Evolutionary conservation across 768 basidiomycete genomes (phyloP).

Genomic region (Boletus subparvulus): DNA sequence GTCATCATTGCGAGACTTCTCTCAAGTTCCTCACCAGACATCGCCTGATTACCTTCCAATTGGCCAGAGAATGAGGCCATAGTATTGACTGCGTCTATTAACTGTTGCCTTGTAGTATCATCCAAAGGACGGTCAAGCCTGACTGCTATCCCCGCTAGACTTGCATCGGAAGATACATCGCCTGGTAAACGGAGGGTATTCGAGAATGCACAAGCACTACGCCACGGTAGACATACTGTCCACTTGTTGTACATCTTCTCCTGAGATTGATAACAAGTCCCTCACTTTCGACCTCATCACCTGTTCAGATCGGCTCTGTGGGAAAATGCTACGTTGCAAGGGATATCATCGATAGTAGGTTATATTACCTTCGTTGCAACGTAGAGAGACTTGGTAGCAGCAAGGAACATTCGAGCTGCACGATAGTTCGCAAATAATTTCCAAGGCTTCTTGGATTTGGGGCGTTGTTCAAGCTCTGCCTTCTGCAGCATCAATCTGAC

Average conservation of each 20-base stretch:
- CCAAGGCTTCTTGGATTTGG: conserved; percentile 3
- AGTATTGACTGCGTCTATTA: conserved; percentile 1
- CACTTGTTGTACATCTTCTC: neutral
- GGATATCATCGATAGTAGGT: neutral
- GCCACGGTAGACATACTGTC: neutral
- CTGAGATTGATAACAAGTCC: conserved; percentile 1
- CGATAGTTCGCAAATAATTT: conserved; percentile 6
- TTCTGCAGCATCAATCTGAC: neutral
- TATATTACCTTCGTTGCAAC: neutral
- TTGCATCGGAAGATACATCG: neutral
- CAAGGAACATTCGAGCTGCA: conserved; percentile 1
- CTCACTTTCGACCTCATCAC: neutral
- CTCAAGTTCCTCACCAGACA: conserved; percentile 1
- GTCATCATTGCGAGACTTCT: neutral
- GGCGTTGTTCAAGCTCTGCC: neutral
- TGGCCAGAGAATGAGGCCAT: neutral
- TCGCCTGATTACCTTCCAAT: neutral
- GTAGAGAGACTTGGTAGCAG: conserved; percentile 4
- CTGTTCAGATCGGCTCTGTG: conserved; percentile 12
- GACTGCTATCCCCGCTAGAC: conserved; percentile 2
- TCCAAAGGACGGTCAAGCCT: conserved; percentile 7
- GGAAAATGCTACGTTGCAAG: neutral
- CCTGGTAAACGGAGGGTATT: neutral
- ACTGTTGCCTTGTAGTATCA: neutral
- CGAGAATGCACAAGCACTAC: neutral